Evolutionary conservation across 352 stramenopile species (phyloP).

Genomic region (Globisporangium alternatum): DNA sequence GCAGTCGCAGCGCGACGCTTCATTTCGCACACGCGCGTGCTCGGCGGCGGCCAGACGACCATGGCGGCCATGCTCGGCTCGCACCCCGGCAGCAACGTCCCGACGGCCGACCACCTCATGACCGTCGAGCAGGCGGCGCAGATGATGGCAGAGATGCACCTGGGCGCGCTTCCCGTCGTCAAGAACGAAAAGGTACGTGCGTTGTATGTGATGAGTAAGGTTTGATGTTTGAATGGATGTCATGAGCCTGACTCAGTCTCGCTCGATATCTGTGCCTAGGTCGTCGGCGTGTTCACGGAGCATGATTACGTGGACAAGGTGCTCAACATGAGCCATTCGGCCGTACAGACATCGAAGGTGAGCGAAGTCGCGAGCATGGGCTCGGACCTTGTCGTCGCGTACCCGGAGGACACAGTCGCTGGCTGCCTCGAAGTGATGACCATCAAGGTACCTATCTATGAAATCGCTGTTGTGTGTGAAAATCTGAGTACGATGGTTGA

Average conservation of each 20-base stretch:
- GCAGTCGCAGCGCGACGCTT: slow-evolving; percentile 2
- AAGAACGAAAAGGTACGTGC: slow-evolving; percentile 29
- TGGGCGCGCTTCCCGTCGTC: slow-evolving; percentile 32
- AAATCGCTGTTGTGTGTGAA: neutral
- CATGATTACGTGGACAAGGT: slow-evolving; percentile 49
- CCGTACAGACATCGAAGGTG: slow-evolving; percentile 26
- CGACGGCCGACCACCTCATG: slow-evolving; percentile 34
- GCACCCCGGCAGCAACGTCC: neutral
- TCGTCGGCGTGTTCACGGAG: slow-evolving; percentile 42
- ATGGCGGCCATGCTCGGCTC: slow-evolving; percentile 11
- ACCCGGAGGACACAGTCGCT: slow-evolving; percentile 37
- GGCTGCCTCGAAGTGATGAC: slow-evolving; percentile 40
- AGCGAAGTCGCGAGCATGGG: slow-evolving; percentile 36
- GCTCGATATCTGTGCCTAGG: neutral
- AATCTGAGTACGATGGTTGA: neutral
- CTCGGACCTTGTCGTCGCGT: slow-evolving; percentile 31
- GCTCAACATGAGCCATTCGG: slow-evolving; percentile 29
- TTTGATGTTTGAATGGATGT: neutral
- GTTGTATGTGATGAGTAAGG: neutral
- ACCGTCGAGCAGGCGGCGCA: slow-evolving; percentile 30
- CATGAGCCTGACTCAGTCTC: neutral
- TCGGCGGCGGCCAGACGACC: slow-evolving; percentile 14
- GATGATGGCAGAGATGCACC: slow-evolving; percentile 35
- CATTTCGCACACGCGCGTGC: slow-evolving; percentile 8
- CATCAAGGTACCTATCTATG: slow-evolving; percentile 21